phyloP scores from a whole-genome alignment of 2,329 filamentous ascomycete genomes.

The Epichloe sp. region DNA sequence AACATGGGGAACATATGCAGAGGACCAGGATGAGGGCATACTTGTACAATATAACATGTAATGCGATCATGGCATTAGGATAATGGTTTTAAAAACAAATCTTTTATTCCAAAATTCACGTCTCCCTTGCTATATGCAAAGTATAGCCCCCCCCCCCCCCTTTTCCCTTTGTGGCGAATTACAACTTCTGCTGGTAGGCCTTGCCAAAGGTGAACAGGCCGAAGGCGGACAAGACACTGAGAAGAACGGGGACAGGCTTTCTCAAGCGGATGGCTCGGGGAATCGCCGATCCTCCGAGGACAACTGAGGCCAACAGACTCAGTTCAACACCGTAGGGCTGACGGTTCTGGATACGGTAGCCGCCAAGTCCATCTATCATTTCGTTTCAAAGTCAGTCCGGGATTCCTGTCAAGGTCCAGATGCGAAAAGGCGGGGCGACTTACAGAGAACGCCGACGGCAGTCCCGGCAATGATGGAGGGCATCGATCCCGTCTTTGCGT shows the following conservation, averaged over 20 bases:
- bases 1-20: background rate
- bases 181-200: slow-evolving; percentile 39
- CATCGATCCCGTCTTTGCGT: slow-evolving; percentile 68
- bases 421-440: slow-evolving; percentile 11
- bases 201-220: slow-evolving; percentile 70
- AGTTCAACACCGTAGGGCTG: slow-evolving; percentile 77
- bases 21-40: background rate
- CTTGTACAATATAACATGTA: background rate
- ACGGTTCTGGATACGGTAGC: slow-evolving; percentile 61
- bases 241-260: slow-evolving; percentile 71
- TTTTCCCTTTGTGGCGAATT: slow-evolving; percentile 1
- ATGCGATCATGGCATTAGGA: background rate
- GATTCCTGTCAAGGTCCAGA: background rate
- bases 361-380: slow-evolving; percentile 60
- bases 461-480: slow-evolving; percentile 78
- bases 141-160: accelerated
- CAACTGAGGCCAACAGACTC: slow-evolving; percentile 73
- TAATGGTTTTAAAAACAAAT: background rate
- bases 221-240: slow-evolving; percentile 68
- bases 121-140: background rate
- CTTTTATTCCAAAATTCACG: too few species aligned
- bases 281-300: slow-evolving; percentile 71
- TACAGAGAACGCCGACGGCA: slow-evolving; percentile 59
- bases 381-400: background rate
- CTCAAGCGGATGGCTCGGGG: slow-evolving; percentile 71